Conservation (phyloP, 805 yeast genomes). For the Wickerhamiella sorbophila region DNA sequence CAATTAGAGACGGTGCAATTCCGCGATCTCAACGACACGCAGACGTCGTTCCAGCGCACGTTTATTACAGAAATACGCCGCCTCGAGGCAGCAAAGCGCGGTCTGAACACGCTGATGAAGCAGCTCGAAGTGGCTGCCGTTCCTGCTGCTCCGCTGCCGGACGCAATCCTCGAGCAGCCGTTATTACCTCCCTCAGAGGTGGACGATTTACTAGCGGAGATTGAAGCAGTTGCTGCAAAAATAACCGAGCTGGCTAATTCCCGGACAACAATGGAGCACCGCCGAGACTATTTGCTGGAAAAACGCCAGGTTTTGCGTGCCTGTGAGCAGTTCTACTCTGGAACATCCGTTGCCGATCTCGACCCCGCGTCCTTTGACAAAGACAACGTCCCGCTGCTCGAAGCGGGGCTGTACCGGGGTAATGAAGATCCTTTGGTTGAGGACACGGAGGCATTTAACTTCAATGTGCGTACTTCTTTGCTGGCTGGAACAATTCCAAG, state of each 20-base stretch:
- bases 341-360: conserved; percentile 23
- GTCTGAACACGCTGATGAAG: conserved; percentile 18
- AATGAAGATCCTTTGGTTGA: conserved; percentile 12
- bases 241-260: conserved; percentile 56
- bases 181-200: conserved; percentile 38
- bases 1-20: conserved; percentile 74
- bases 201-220: conserved; percentile 51
- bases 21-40: conserved; percentile 67
- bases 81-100: conserved; percentile 46
- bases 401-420: conserved; percentile 2
- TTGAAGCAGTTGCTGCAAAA: conserved; percentile 54
- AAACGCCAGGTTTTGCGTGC: conserved; percentile 45
- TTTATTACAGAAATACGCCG: conserved; percentile 77
- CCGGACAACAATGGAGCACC: conserved; percentile 43
- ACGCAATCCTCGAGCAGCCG: conserved; percentile 8
- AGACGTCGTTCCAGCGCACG: conserved; percentile 72
- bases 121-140: neutral
- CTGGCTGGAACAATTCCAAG: conserved; percentile 74
- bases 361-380: conserved; percentile 5
- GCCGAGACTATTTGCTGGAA: conserved; percentile 54
- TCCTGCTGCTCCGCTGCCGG: conserved; percentile 1
- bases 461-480: conserved; percentile 29
- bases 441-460: neutral
- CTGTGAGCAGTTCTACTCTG: conserved; percentile 30
- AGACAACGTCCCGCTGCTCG: conserved; percentile 26